A percentile compares a stretch with the other conserved stretches of the same genome.
phyloP scores from a whole-genome alignment of 441 rosid genomes.

The Adansonia grandidieri region DNA sequence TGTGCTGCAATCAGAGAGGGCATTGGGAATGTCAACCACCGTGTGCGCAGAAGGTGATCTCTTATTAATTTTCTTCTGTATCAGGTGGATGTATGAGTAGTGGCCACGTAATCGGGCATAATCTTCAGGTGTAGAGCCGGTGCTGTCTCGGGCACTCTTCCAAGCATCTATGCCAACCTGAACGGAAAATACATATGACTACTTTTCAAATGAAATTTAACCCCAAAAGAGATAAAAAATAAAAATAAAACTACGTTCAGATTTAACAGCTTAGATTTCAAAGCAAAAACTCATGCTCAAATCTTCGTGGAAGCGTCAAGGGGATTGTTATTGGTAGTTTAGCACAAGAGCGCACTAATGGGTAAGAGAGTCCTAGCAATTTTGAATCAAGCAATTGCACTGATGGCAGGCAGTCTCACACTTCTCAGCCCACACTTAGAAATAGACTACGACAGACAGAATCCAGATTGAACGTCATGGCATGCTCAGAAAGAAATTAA shows the following conservation, averaged over 20 bases:
- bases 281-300: background rate
- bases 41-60: slow-evolving; percentile 52
- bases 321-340: background rate
- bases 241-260: background rate
- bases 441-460: background rate
- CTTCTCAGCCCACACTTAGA: background rate
- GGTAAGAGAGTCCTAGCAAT: background rate
- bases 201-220: background rate
- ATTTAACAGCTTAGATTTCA: background rate
- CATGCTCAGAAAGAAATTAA: slow-evolving; percentile 22
- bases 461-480: slow-evolving; percentile 10
- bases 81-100: slow-evolving; percentile 79
- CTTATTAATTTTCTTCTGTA: slow-evolving; percentile 72
- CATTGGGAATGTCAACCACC: slow-evolving; percentile 61
- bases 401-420: background rate
- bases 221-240: background rate
- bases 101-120: slow-evolving; percentile 87
- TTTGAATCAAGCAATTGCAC: slow-evolving; percentile 5
- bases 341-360: background rate
- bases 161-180: slow-evolving; percentile 89
- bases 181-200: slow-evolving; percentile 17
- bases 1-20: slow-evolving; percentile 27
- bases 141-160: slow-evolving; percentile 73
- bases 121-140: slow-evolving; percentile 88
- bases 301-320: background rate